Conservation (phyloP, 495 filamentous ascomycete species). For the Penicillium herquei region DNA sequence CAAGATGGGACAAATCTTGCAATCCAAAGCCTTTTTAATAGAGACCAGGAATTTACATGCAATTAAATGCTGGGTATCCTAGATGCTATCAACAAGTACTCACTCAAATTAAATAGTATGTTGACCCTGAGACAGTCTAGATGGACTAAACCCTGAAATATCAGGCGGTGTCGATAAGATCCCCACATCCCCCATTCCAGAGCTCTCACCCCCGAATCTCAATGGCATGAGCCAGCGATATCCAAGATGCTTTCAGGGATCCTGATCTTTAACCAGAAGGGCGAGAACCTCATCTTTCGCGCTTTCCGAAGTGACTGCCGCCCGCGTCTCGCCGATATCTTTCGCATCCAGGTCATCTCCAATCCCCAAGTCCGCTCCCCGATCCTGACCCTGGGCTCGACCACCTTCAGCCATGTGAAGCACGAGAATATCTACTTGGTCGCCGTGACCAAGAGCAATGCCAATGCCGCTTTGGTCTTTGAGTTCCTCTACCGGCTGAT, state of each 20-base stretch:
- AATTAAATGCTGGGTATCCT: too few species aligned
- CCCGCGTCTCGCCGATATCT: conserved; percentile 94
- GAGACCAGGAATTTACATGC: too few species aligned
- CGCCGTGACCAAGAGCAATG: conserved; percentile 98
- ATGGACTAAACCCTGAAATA: neutral
- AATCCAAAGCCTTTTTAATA: too few species aligned
- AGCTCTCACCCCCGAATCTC: neutral
- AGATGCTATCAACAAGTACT: too few species aligned
- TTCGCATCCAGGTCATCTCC: conserved; percentile 99
- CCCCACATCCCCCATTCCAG: conserved; percentile 22
- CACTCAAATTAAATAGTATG: neutral
- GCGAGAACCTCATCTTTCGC: conserved; percentile 98
- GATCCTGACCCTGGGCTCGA: conserved; percentile 94
- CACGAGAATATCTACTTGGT: conserved; percentile 99
- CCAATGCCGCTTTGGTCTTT: conserved; percentile 97
- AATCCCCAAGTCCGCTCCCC: conserved; percentile 97
- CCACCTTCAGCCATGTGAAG: conserved; percentile 98
- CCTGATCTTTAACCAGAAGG: conserved; percentile 98
- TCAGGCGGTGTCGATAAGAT: conserved; percentile 28
- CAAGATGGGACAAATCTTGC: too few species aligned
- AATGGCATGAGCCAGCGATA: conserved; percentile 13
- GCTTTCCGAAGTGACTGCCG: conserved; percentile 97
- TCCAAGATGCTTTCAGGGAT: conserved; percentile 89
- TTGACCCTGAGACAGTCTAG: neutral
- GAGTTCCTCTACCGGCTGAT: conserved; percentile 96